Evolutionary conservation across 306 rosid species (phyloP).

Genomic region (Ormosia semicastrata): DNA sequence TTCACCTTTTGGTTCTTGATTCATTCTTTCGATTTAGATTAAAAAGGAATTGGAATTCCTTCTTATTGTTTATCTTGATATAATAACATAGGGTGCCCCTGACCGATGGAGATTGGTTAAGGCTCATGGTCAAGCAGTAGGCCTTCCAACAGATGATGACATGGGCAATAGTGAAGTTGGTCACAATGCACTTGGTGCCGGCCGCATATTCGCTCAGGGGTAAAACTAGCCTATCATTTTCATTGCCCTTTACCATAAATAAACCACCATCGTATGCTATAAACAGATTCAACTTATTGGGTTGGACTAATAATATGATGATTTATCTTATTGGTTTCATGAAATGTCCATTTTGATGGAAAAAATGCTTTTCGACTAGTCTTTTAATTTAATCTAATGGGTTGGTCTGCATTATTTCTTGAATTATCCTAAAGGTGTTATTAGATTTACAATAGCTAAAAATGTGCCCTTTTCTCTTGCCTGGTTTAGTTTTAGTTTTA

Average conservation of each 20-base stretch:
- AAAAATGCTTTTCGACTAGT: neutral
- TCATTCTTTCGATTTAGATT: too few relatives aligned
- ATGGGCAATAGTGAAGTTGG: slow-evolving; percentile 99
- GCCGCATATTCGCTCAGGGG: slow-evolving; percentile 98
- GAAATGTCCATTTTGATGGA: neutral
- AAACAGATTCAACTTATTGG: neutral
- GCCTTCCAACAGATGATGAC: slow-evolving; percentile 95
- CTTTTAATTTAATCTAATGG: neutral
- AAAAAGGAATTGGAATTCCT: too few relatives aligned
- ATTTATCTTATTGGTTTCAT: neutral
- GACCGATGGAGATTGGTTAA: slow-evolving; percentile 84
- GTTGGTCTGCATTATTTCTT: neutral
- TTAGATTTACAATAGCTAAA: neutral
- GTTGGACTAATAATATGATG: neutral
- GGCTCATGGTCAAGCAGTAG: slow-evolving; percentile 94
- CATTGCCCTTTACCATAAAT: neutral
- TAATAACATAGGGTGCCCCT: slow-evolving; percentile 68
- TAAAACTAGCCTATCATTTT: slow-evolving; percentile 28
- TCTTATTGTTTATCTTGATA: neutral
- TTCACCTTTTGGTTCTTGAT: too few relatives aligned
- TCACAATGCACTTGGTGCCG: slow-evolving; percentile 98
- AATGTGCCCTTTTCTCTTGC: neutral
- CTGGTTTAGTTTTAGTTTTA: neutral
- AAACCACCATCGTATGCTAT: too few relatives aligned
- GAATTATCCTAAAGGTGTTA: neutral